Conservation (phyloP, 2,329 filamentous ascomycete genomes). For the Arthrobotrys entomopaga region DNA sequence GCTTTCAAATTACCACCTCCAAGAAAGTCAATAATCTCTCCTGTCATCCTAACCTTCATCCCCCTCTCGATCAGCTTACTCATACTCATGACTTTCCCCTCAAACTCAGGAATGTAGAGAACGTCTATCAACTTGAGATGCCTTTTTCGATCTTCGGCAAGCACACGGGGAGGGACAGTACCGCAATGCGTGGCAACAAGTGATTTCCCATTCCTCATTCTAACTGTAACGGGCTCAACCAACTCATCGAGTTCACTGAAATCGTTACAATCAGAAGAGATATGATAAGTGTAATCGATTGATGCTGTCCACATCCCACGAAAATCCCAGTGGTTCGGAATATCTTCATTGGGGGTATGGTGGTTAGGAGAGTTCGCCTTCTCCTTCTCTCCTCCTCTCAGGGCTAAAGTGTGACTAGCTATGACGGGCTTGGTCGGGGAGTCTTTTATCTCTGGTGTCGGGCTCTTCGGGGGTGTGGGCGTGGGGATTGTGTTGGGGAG, state of each 20-base stretch:
- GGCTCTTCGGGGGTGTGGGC: neutral
- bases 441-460: conserved; percentile 25
- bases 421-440: conserved; percentile 26
- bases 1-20: conserved; percentile 15
- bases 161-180: conserved; percentile 4
- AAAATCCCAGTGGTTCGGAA: conserved; percentile 14
- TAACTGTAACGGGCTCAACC: conserved; percentile 1
- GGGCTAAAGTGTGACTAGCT: conserved; percentile 20
- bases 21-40: conserved; percentile 9
- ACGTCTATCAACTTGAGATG: conserved; percentile 8
- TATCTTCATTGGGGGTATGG: neutral
- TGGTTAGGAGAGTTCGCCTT: conserved; percentile 24
- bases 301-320: conserved; percentile 26
- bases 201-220: conserved; percentile 26
- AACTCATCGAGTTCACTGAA: conserved; percentile 31
- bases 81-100: conserved; percentile 31
- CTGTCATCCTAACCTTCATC: conserved; percentile 8
- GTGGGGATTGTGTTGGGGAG: neutral
- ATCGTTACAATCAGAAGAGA: conserved; percentile 28
- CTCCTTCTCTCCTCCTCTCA: conserved; percentile 25
- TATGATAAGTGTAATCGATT: conserved; percentile 31
- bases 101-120: conserved; percentile 32
- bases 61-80: neutral
- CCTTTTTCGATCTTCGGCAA: neutral
- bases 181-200: conserved; percentile 19